Evolutionary conservation across 768 basidiomycete genomes (phyloP).

Genomic region (Boletus coccyginus): DNA sequence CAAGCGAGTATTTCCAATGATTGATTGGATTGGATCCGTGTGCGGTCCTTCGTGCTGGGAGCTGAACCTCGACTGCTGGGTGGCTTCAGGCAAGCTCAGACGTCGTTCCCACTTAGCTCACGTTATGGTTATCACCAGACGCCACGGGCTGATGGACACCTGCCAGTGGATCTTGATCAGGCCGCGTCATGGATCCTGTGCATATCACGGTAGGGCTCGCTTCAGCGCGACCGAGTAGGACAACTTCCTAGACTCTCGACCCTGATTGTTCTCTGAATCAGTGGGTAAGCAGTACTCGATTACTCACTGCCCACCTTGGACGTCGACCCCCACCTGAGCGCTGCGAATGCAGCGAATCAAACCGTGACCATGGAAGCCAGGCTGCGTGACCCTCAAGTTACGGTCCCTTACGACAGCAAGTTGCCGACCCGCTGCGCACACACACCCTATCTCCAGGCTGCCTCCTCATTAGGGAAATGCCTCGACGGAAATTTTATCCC

Average conservation of each 20-base stretch:
- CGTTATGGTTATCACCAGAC: conserved; percentile 13
- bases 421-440: conserved; percentile 12
- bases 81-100: not conserved
- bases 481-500: conserved; percentile 14
- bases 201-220: not conserved
- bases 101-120: conserved; percentile 13
- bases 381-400: not conserved
- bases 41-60: not conserved
- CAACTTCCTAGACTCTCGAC: not conserved
- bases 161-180: conserved; percentile 14
- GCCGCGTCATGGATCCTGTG: not conserved
- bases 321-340: not conserved
- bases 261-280: not conserved
- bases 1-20: not conserved
- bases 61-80: not conserved
- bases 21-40: not conserved
- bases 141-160: not conserved
- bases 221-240: not conserved
- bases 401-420: conserved; percentile 23
- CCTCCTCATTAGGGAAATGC: conserved; percentile 14
- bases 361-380: not conserved
- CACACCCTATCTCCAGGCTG: conserved; percentile 21
- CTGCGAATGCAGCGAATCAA: not conserved
- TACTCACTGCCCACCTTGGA: not conserved
- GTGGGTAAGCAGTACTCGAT: not conserved